Conservation (phyloP, 2,329 filamentous ascomycete genomes). For the Pyrenochaeta sp. region DNA sequence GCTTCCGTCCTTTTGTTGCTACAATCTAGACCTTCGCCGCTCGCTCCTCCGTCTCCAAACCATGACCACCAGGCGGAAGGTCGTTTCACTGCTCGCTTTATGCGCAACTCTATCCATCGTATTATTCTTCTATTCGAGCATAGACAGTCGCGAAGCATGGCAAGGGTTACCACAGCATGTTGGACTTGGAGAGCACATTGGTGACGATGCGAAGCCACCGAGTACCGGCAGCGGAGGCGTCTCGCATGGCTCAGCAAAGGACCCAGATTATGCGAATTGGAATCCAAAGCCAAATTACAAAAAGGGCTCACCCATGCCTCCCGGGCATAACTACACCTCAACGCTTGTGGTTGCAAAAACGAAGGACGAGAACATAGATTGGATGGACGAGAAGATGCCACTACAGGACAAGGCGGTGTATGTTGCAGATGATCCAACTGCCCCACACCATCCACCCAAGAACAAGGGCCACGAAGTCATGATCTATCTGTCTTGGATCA, state of each 20-base stretch:
- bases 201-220: conserved; percentile 18
- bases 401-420: conserved; percentile 60
- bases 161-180: conserved; percentile 51
- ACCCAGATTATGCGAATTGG: conserved; percentile 48
- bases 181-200: conserved; percentile 50
- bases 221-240: conserved; percentile 10
- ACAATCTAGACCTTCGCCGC: neutral
- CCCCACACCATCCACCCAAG: conserved; percentile 59
- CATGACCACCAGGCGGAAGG: conserved; percentile 40
- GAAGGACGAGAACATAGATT: conserved; percentile 60
- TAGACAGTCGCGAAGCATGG: conserved; percentile 46
- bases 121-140: conserved; percentile 51
- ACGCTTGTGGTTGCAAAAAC: conserved; percentile 64
- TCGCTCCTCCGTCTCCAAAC: conserved; percentile 1
- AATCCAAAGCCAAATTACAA: conserved; percentile 47
- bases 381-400: conserved; percentile 63
- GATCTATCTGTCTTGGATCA: conserved; percentile 69
- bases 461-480: conserved; percentile 71
- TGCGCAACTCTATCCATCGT: conserved; percentile 42
- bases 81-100: conserved; percentile 43
- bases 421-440: conserved; percentile 60
- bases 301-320: conserved; percentile 45
- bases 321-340: conserved; percentile 62
- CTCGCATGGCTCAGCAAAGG: conserved; percentile 17
- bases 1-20: neutral